Evolutionary conservation across 495 filamentous ascomycete genomes (phyloP).

Genomic region (Aspergillus leporis): DNA sequence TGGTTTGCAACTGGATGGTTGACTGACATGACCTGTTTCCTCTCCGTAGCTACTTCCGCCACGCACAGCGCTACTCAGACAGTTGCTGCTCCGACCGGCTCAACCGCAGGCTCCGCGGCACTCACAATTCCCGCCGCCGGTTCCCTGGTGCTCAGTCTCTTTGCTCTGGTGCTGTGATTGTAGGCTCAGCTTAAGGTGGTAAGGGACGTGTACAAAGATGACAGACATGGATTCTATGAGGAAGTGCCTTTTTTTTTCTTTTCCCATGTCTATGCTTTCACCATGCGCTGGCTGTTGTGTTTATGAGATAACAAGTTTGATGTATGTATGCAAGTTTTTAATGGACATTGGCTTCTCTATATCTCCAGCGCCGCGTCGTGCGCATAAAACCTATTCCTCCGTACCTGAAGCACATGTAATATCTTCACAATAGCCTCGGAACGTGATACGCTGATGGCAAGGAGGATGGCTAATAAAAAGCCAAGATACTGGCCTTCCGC

Average conservation of each 20-base stretch:
- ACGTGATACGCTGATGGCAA: too few relatives aligned
- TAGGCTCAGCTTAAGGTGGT: background rate
- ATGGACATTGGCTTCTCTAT: background rate
- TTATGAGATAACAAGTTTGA: slow-evolving; percentile 6
- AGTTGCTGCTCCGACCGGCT: slow-evolving; percentile 9
- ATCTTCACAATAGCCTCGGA: too few relatives aligned
- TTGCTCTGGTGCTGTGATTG: slow-evolving; percentile 20
- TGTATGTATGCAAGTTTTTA: slow-evolving; percentile 12
- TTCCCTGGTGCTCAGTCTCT: slow-evolving; percentile 18
- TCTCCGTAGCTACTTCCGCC: slow-evolving; percentile 10
- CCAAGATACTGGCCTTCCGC: too few relatives aligned
- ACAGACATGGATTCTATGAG: background rate
- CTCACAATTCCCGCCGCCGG: slow-evolving; percentile 29
- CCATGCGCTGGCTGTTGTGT: background rate
- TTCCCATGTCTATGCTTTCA: background rate
- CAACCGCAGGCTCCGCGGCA: slow-evolving; percentile 15
- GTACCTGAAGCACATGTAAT: too few relatives aligned
- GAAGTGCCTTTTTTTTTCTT: background rate
- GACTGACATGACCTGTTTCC: background rate
- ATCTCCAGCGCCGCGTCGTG: too few relatives aligned
- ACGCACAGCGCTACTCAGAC: slow-evolving; percentile 8
- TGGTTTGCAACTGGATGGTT: background rate
- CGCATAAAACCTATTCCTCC: background rate
- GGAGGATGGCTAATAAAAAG: too few relatives aligned
- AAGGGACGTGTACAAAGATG: background rate